A percentile compares a stretch with the other conserved stretches of the same genome.
Evolutionary conservation across 257 asterid species (phyloP).

Genomic region (Solanum chiquidenum): DNA sequence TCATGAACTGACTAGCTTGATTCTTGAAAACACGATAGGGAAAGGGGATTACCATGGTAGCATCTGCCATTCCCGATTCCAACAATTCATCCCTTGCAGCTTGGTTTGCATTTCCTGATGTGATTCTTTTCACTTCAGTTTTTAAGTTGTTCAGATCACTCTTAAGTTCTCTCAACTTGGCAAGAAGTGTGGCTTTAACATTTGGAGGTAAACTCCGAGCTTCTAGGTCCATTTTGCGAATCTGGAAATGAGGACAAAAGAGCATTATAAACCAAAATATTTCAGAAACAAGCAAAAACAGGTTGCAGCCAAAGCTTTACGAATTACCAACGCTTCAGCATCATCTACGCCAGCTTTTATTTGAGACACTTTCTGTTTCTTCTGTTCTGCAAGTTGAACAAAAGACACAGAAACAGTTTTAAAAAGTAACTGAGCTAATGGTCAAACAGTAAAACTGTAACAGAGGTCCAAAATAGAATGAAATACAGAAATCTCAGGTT

Average conservation of each 20-base stretch:
- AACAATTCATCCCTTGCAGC: conserved; percentile 57
- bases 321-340: conserved; percentile 53
- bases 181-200: conserved; percentile 60
- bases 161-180: conserved; percentile 74
- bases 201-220: conserved; percentile 78
- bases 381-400: conserved; percentile 47
- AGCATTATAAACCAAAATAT: neutral
- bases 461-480: neutral
- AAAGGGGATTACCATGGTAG: conserved; percentile 34
- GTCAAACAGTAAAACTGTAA: neutral
- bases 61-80: conserved; percentile 68
- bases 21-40: neutral
- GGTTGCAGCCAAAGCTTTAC: neutral
- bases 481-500: neutral
- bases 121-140: conserved; percentile 64
- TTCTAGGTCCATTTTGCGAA: conserved; percentile 89
- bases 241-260: conserved; percentile 18
- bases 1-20: neutral
- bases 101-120: conserved; percentile 40
- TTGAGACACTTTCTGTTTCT: conserved; percentile 51
- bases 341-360: conserved; percentile 43
- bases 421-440: neutral
- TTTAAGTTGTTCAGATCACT: conserved; percentile 71
- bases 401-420: neutral
- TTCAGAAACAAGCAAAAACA: neutral